Conservation (phyloP, 2,329 filamentous ascomycete genomes). For the Zalaria obscura region DNA sequence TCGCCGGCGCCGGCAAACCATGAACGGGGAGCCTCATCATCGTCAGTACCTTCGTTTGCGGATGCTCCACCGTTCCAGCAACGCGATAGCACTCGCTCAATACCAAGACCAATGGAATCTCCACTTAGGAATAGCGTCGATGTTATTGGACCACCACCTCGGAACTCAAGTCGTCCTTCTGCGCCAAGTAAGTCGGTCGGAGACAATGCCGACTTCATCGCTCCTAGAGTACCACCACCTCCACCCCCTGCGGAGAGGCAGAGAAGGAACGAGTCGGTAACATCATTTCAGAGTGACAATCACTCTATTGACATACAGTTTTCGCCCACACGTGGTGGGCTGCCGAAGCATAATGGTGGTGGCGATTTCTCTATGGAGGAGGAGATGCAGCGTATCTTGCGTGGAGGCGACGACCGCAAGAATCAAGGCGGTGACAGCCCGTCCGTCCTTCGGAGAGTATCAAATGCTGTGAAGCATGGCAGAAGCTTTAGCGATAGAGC, state of each 20-base stretch:
- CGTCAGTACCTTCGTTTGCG: constrained; percentile 18
- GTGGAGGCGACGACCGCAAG: constrained; percentile 48
- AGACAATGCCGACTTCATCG: constrained; percentile 27
- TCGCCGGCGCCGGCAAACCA: constrained; percentile 12
- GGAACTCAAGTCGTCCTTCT: constrained; percentile 30
- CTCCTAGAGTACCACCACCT: constrained; percentile 30
- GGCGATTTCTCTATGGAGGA: constrained; percentile 91
- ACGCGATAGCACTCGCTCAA: not conserved
- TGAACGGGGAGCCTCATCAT: constrained; percentile 24
- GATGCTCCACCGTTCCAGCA: constrained; percentile 17
- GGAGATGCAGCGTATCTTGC: constrained; percentile 81
- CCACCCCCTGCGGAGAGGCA: constrained; percentile 17
- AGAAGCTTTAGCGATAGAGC: constrained; percentile 61
- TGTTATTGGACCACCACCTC: constrained; percentile 28
- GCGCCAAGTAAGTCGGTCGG: constrained; percentile 25
- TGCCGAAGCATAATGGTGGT: constrained; percentile 49
- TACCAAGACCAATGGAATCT: constrained; percentile 22
- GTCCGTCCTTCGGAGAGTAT: constrained; percentile 75
- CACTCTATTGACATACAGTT: constrained; percentile 6
- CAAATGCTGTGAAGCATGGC: constrained; percentile 85
- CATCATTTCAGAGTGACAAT: constrained; percentile 9
- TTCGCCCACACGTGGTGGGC: constrained; percentile 11
- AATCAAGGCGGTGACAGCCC: constrained; percentile 28
- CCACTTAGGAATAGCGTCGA: constrained; percentile 26
- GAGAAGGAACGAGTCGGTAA: constrained; percentile 8